Base-by-base conservation (phyloP, 2,329 filamentous ascomycete genomes). In the Acarospora socialis region DNA sequence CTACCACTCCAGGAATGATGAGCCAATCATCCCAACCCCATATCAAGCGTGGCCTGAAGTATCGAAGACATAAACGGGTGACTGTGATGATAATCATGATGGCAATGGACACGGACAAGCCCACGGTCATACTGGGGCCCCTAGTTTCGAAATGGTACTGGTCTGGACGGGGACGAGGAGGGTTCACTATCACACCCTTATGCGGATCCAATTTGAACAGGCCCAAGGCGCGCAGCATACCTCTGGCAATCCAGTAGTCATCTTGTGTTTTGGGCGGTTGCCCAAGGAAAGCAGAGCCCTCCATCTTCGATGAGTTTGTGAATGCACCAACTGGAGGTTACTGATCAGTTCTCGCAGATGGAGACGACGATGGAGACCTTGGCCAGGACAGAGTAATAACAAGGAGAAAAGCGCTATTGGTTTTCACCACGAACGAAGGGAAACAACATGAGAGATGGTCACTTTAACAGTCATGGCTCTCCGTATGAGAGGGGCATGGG, bases 21-120 rank as follows among this genome's bases (percentile, higher is more conserved):
- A 48, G 40, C 34, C 43, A 47, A 28, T 57, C 54, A 35, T 56
- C 54, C 15, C 40, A 34, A 3, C 53, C 54, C n/a, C 52, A 48
- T 16, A 43, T 33, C 30, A 54, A 37, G 7, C 46, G 40, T 21
- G 32, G 39, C 17, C 45, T 38, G 22, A 47, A 45, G 4, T 43
- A 24, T 15, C 52, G 42, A 23, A 53, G 32, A 7, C 34, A 33
- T 15, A 56, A 37, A 16, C 53, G 45, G 6, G 45, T 33, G 4
- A 35, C 35, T 0, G 53, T 56, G 15, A 51, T 39, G 5, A 43
- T 21, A 8, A 46, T 33, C 34, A 55, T 50, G 14, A 47, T 31
- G 21, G 48, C 35, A 3, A 53, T 43, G 3, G 47, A 45, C 6
- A 54, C 39, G 21, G 43, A 34, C 36, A 52, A 42, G n/a, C 45